Conservation (phyloP, 768 basidiomycete species). For the Mycena rebaudengoi region DNA sequence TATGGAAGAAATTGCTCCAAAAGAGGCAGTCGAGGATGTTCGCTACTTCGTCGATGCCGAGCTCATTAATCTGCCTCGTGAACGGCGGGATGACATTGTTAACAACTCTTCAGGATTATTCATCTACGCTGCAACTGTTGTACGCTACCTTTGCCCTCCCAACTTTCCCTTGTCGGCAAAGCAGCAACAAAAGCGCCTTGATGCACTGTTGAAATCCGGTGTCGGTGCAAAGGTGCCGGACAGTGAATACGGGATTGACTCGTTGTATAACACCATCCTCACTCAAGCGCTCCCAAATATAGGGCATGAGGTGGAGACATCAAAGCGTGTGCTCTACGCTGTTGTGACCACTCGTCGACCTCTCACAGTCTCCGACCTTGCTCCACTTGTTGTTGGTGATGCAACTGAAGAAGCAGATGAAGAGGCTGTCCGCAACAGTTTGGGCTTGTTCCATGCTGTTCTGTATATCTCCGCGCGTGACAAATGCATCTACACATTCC, state of each 20-base stretch:
- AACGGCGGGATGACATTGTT: not conserved
- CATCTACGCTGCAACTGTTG: not conserved
- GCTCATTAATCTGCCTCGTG: not conserved
- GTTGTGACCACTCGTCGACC: slow-evolving; percentile 1
- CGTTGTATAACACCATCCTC: not conserved
- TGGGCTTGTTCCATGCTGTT: slow-evolving; percentile 1
- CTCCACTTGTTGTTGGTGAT: not conserved
- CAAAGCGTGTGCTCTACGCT: not conserved
- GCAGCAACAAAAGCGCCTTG: too few species aligned
- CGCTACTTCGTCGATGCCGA: not conserved
- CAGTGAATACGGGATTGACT: too few species aligned
- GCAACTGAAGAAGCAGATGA: not conserved
- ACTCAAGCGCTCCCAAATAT: not conserved
- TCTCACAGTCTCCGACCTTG: not conserved
- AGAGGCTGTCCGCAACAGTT: not conserved
- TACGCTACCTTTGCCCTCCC: not conserved
- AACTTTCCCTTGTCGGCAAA: too few species aligned
- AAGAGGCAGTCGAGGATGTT: not conserved
- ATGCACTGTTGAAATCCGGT: too few species aligned
- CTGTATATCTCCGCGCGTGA: not conserved
- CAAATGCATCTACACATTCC: slow-evolving; percentile 10
- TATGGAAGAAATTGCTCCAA: not conserved
- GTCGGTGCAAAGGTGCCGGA: too few species aligned
- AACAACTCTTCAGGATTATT: not conserved
- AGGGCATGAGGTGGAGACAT: not conserved